These are phyloP conservation scores for Ogataea allantospora DNA, from an alignment of 805 yeast genomes.

Conservation along the genomic window DNA sequence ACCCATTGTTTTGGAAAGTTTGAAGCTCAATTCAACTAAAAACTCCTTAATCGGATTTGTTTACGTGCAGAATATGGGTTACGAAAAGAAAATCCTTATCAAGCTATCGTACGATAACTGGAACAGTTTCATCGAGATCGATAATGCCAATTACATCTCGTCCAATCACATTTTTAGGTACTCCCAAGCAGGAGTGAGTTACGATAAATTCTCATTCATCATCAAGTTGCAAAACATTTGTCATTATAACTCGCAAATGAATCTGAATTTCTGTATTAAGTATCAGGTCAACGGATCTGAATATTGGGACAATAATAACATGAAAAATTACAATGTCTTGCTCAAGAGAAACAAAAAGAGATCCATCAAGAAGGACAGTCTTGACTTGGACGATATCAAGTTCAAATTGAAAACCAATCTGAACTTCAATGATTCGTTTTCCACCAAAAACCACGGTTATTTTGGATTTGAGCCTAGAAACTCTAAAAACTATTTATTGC, in stretches of 20 bases:
- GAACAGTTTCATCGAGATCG: constrained; percentile 35
- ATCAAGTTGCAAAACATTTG: constrained; percentile 40
- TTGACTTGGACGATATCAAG: constrained; percentile 30
- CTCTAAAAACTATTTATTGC: constrained; percentile 27
- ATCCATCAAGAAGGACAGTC: constrained; percentile 8
- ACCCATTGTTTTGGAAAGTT: constrained; percentile 35
- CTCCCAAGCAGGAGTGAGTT: constrained; percentile 30
- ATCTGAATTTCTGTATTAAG: constrained; percentile 40
- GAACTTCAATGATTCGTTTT: constrained; percentile 31
- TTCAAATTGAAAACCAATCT: constrained; percentile 31
- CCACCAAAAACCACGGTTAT: constrained; percentile 8
- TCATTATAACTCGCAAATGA: constrained; percentile 24
- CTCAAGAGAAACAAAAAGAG: constrained; percentile 28
- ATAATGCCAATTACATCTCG: constrained; percentile 35
- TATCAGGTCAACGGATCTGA: constrained; percentile 33
- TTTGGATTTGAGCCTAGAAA: constrained; percentile 21
- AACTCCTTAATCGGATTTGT: constrained; percentile 42
- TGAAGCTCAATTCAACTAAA: constrained; percentile 40
- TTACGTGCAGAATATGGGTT: constrained; percentile 39
- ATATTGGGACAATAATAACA: constrained; percentile 43
- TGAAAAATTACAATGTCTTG: constrained; percentile 37
- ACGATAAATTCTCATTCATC: constrained; percentile 48
- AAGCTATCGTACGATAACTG: constrained; percentile 52
- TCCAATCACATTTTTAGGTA: constrained; percentile 41
- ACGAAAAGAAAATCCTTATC: constrained; percentile 40